phyloP scores from a whole-genome alignment of 116 monocot genomes.

The Posidonia oceanica region DNA sequence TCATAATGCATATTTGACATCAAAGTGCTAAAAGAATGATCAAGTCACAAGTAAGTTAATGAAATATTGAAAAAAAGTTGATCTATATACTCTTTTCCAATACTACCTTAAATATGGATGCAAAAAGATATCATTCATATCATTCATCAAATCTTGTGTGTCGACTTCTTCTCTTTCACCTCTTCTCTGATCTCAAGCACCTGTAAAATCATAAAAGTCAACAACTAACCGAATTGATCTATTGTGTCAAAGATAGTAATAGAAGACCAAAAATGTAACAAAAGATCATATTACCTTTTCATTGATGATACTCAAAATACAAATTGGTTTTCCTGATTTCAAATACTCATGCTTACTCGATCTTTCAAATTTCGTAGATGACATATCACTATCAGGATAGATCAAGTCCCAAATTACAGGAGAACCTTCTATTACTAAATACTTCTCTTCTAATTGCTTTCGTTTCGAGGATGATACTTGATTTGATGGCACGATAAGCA shows the following conservation, averaged over 20 bases:
- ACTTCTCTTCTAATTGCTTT: not conserved
- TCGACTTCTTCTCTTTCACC: not conserved
- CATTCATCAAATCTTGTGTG: not conserved
- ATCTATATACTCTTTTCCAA: not conserved
- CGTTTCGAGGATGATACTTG: not conserved
- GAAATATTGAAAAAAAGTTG: too few species aligned
- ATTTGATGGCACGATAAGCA: not conserved
- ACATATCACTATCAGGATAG: not conserved
- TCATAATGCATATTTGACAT: too few species aligned
- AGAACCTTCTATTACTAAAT: not conserved
- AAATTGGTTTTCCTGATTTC: not conserved
- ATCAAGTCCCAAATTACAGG: constrained; percentile 1
- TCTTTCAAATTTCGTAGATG: too few species aligned
- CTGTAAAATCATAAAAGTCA: not conserved
- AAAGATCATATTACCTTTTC: not conserved
- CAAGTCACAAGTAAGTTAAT: too few species aligned
- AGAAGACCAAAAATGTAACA: not conserved
- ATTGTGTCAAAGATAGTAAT: not conserved
- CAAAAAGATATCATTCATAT: not conserved
- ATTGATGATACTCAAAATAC: not conserved
- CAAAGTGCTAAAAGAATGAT: too few species aligned
- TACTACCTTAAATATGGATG: not conserved
- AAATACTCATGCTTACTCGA: not conserved
- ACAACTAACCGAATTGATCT: not conserved
- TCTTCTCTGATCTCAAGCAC: not conserved